These are phyloP conservation scores for Gautieria morchelliformis DNA, from an alignment of 768 basidiomycete species.

Conservation along the genomic window DNA sequence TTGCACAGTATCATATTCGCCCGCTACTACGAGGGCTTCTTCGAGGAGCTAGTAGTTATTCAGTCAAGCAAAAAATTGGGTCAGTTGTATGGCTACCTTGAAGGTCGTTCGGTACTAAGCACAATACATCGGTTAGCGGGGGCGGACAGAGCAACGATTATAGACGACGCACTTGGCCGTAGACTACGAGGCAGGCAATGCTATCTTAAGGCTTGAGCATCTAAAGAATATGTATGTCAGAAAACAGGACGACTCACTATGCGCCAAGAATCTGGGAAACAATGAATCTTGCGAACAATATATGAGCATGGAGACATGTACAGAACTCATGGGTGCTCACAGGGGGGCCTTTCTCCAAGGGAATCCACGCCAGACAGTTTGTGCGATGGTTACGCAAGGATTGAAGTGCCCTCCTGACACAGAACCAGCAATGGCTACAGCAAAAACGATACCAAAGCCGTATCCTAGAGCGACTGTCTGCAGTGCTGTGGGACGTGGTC, in stretches of 20 bases:
- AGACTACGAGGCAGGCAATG: constrained; percentile 6
- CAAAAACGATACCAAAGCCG: constrained; percentile 49
- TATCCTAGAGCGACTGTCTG: constrained; percentile 51
- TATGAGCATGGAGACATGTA: neutral
- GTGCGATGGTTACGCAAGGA: constrained; percentile 31
- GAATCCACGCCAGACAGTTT: constrained; percentile 18
- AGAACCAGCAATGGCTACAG: constrained; percentile 38
- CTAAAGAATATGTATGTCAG: neutral
- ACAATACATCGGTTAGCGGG: neutral
- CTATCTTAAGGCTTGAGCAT: neutral
- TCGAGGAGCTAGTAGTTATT: constrained; percentile 16
- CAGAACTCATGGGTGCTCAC: neutral
- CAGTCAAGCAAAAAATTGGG: neutral
- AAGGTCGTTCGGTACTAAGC: constrained; percentile 2
- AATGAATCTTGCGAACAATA: neutral
- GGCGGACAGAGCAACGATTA: neutral
- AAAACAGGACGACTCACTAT: neutral
- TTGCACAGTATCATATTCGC: constrained; percentile 22
- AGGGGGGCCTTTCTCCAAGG: constrained; percentile 16
- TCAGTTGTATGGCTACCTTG: neutral
- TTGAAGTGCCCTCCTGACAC: constrained; percentile 60
- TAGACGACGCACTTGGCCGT: constrained; percentile 2
- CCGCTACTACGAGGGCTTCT: constrained; percentile 19
- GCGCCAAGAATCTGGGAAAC: constrained; percentile 2
- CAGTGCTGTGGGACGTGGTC: constrained; percentile 29